Percentiles rank a stretch among this genome's conserved stretches.
Evolutionary conservation across 2,329 filamentous ascomycete species (phyloP).

Genomic region (Dactylellina drechsleri): DNA sequence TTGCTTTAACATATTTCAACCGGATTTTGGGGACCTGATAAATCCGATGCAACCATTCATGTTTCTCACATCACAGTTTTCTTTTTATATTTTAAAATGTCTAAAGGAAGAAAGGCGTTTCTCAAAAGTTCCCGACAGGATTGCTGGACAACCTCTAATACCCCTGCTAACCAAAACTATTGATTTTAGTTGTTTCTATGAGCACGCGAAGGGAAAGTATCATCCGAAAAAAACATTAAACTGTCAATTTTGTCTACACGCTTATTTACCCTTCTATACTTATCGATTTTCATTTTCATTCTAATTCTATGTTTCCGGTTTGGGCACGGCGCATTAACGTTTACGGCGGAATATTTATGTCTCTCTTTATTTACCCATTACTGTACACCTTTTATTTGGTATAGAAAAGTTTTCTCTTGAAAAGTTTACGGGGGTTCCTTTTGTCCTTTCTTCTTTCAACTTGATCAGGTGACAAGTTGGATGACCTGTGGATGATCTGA

Average conservation of each 20-base stretch:
- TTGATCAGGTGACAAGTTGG: no score
- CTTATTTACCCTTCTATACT: not conserved
- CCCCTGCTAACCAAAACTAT: constrained; percentile 23
- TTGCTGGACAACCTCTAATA: constrained; percentile 5
- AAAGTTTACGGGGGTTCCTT: no score
- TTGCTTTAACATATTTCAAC: constrained; percentile 21
- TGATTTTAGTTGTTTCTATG: not conserved
- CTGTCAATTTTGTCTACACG: not conserved
- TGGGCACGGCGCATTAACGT: constrained; percentile 39
- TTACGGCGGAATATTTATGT: constrained; percentile 29
- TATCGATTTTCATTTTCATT: constrained; percentile 13
- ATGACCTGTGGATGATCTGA: no score
- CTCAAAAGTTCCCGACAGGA: constrained; percentile 16
- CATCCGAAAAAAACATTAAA: constrained; percentile 19
- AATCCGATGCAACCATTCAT: not conserved
- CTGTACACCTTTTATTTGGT: not conserved
- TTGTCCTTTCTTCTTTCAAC: no score
- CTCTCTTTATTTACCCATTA: constrained; percentile 30
- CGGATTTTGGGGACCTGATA: not conserved
- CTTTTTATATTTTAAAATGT: constrained; percentile 2
- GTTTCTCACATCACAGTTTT: constrained; percentile 5
- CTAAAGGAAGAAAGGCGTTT: constrained; percentile 30
- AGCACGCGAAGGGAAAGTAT: constrained; percentile 29
- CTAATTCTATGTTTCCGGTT: constrained; percentile 2
- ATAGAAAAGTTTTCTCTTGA: not conserved